A percentile compares a stretch with the other conserved stretches of the same genome.
Conservation (phyloP, 768 basidiomycete genomes). For the Pisolithus sp. region DNA sequence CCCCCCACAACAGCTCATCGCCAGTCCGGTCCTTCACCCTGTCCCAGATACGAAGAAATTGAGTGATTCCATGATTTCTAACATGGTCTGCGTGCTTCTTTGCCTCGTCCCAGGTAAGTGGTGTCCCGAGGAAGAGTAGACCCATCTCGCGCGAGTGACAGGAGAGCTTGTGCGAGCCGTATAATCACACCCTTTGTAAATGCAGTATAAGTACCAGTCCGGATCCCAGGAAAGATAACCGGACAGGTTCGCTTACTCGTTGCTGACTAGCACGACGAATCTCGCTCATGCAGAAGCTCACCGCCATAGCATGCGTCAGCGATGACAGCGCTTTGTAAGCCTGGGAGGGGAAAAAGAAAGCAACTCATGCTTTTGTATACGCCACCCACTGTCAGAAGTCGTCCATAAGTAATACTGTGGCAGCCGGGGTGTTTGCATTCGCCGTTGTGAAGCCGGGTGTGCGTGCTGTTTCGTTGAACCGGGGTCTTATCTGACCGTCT, state of each 20-base stretch:
- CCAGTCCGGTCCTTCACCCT: constrained; percentile 85
- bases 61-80: constrained; percentile 85
- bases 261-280: neutral
- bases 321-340: neutral
- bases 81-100: constrained; percentile 87
- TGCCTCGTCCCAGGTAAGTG: constrained; percentile 86
- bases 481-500: no score
- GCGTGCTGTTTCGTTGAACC: no score
- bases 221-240: neutral
- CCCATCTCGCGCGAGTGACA: constrained; percentile 55
- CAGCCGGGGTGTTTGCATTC: no score
- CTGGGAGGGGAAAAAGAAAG: no score
- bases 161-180: neutral
- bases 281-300: neutral
- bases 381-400: no score
- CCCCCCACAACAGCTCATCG: constrained; percentile 94
- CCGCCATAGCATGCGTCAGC: neutral
- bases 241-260: neutral
- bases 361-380: no score
- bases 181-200: neutral
- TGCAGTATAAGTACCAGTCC: neutral
- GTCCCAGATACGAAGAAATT: constrained; percentile 93
- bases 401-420: no score
- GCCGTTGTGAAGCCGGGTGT: no score
- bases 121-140: constrained; percentile 86